Evolutionary conservation across 768 basidiomycete species (phyloP), one percentile per base, ranked within the genome.

Genomic region (Suillus luteus): DNA sequence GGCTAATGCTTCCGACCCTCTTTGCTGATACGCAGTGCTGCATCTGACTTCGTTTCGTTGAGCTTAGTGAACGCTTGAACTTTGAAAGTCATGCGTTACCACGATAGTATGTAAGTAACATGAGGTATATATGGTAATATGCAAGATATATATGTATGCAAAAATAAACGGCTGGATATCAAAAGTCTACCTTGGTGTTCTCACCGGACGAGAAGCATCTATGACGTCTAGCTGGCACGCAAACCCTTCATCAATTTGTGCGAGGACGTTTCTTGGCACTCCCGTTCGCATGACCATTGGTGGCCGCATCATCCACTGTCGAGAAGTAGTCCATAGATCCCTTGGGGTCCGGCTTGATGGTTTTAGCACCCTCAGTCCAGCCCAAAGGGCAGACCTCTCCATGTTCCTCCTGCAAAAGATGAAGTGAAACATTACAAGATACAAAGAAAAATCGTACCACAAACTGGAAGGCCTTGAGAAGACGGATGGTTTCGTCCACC

Each of bases 361-460:
- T 93, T 79, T 87, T 87, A 63, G 79, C 77, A 41, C 92, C 91
- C 71, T 93, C 88, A 17, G 80, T 87, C 95, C 95, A 96, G 77
- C 92, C 93, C 14, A 87, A 90, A 17, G 95, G 95, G 82, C 95
- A 96, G 24, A 95, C 95, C 75, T 97, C 94, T 31, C 95, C 95
- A 72, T 94, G 85, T 75, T 88, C 81, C 65, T 96, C 95, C 92
- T 91, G 64, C 17, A 59, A 55, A 38, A 37, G 27, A 61, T 38
- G 59, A 46, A 64, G 62, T 40, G n/a, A 40, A 55, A 52, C 55
- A 40, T 54, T 22, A 40, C 52, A 10, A 5, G 24, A 59, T 52
- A n/a, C 15, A 33, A 27, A 51, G 14, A 33, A 59, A 55, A 37
- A 3, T 15, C 87, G 48, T 72, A 92, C 91, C 14, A 86, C 87